A percentile compares a stretch with the other conserved stretches of the same genome.
Conservation (phyloP, 202 grass and related monocot species). For the Carex sylvatica region DNA sequence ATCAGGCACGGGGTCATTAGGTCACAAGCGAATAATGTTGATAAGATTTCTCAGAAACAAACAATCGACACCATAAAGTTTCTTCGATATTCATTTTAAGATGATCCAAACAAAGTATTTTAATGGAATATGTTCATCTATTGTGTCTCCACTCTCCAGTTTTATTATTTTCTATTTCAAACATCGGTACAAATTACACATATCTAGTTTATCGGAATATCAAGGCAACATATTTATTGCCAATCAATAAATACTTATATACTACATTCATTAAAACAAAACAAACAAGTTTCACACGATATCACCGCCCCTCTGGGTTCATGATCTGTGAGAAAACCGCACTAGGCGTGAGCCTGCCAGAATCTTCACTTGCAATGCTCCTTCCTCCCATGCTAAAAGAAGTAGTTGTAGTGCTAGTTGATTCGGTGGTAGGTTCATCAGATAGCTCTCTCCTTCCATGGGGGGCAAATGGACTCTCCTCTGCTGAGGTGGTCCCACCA, state of each 20-base stretch:
- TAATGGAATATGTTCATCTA: no score
- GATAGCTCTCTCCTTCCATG: constrained; percentile 15
- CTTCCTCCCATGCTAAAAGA: constrained; percentile 33
- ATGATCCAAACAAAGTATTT: no score
- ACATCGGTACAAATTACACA: no score
- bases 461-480: not conserved
- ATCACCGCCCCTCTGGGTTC: constrained; percentile 63
- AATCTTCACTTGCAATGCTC: constrained; percentile 48
- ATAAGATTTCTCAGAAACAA: no score
- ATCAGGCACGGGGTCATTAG: no score
- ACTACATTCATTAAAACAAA: not conserved
- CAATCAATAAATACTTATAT: not conserved
- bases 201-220: no score
- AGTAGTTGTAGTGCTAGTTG: constrained; percentile 33
- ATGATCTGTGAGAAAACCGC: constrained; percentile 71
- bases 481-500: not conserved
- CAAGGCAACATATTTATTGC: not conserved
- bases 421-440: constrained; percentile 31
- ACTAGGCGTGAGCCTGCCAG: constrained; percentile 45
- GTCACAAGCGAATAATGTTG: no score
- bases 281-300: not conserved
- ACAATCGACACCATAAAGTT: no score
- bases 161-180: no score
- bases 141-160: no score
- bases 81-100: no score